Base-by-base conservation (phyloP, 768 basidiomycete species). In the Suillus spraguei region DNA sequence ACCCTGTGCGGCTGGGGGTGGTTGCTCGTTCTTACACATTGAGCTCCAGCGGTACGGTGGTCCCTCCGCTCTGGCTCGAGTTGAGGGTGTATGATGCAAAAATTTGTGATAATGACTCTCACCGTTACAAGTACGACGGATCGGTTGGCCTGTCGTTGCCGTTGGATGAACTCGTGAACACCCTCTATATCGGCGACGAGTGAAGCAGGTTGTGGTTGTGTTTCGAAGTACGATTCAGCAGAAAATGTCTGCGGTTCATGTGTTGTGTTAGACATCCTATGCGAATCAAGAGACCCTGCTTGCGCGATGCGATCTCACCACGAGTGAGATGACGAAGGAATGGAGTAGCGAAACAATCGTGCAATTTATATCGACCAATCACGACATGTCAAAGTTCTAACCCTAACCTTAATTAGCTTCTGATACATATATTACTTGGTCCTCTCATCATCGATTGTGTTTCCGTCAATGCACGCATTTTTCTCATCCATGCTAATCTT, bases 31-130 rank as follows among this genome's bases (percentile, higher is more conserved):
- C 96, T 88, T 84, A 98, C 97, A 98, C 95, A 72, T 99, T 99
- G 82, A 95, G 92, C 81, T 99, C 97, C 64, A 99, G 80, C 3
- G 97, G 97, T 8, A 99, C 97, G 2, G 96, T 99, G 20, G 97
- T 99, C 64, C 97, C 97, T 61, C 97, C 97, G 74, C 96, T 98
- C 97, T 99, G 59, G 47, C 59, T 64, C 1, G 56, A 69, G 67
- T 64, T 70, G 42, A 63, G 59, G 24, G 41, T 63, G 50, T 36
- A 59, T 36, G 39, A 61, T 16, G 24, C 10, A 24, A 58, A 24
- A 16, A 28, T 5, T 28, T 64, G 59, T 13, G 61, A 54, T 55
- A 41, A 54, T 24, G 11, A 78, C 92, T 1, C 56, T 77, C 74
- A 98, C 96, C 66, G 97, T 99, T 55, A 99, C 94, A 53, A 99